Evolutionary conservation across 2,329 filamentous ascomycete species (phyloP), one percentile per base, ranked within the genome.

Genomic region (Phialophora verrucosa): DNA sequence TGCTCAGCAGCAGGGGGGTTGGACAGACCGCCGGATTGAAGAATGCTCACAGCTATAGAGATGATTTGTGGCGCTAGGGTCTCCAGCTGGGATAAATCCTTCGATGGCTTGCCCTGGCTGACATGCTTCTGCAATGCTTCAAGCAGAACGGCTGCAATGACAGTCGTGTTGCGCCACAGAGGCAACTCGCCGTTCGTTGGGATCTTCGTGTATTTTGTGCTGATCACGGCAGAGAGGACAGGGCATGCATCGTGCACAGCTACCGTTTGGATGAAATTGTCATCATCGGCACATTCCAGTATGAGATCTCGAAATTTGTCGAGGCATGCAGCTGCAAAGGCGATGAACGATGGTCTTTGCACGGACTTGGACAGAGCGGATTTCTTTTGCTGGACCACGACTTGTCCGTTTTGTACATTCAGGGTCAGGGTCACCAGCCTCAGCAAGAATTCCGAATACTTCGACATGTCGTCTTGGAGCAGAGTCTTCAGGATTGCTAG

Each of bases 131-230:
- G 67, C 44, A 80, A n/a, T 81, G 79, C 44, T 85, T 80, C 4
- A 78, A 78, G 5, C 82, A 97, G 84, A 2, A 85, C 83, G 20
- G 97, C 79, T 0, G 87, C 84, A 0, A 90, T 88, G 4, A 85
- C 87, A 0, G 91, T 96, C 2, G 93, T 91, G 61, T 90, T 88
- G 68, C 87, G 88, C 95, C 95, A 99, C 0, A 93, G 84, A 59
- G 88, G 85, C 0, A 85, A 82, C 14, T 87, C 86, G 74, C 90
- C 93, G 17, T 91, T 91, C 64, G 88, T 85, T 14, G 88, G 86
- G 4, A 85, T 82, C 78, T 93, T 96, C 54, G 83, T 82, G 75
- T 98, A 98, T 75, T 97, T 98, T 27, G 92, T 84, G 2, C 83
- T 77, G 59, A 98, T 89, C 0, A 93, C 88, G 55, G 83, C 86